These are phyloP conservation scores for Suillus weaverae DNA, from an alignment of 768 basidiomycete genomes.

Conservation along the genomic window DNA sequence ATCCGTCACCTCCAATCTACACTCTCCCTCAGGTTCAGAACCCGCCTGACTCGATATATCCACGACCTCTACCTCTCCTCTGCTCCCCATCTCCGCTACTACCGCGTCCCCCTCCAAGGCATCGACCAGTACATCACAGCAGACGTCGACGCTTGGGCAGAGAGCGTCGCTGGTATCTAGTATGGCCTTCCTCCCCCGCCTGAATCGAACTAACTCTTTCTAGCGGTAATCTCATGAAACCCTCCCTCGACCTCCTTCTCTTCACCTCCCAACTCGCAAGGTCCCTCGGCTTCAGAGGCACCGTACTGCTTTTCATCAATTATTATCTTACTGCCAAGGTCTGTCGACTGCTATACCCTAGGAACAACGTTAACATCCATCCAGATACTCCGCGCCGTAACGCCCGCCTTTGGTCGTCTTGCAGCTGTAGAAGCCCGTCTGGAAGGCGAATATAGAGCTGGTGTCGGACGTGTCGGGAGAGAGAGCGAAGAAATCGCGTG, in stretches of 20 bases:
- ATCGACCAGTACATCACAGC: conserved; percentile 93
- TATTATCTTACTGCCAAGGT: conserved; percentile 79
- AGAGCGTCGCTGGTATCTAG: conserved; percentile 85
- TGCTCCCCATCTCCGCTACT: conserved; percentile 69
- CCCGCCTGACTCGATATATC: conserved; percentile 85
- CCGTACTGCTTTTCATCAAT: conserved; percentile 73
- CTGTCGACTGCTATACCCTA: background rate
- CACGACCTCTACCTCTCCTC: conserved; percentile 90
- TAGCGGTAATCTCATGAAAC: conserved; percentile 93
- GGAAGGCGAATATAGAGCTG: conserved; percentile 89
- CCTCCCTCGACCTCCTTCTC: conserved; percentile 83
- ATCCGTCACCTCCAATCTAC: conserved; percentile 88
- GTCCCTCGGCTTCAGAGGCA: conserved; percentile 85
- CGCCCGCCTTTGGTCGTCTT: conserved; percentile 89
- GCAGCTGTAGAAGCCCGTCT: conserved; percentile 86
- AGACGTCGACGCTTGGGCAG: conserved; percentile 88
- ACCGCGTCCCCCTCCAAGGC: conserved; percentile 63
- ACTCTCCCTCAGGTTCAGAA: conserved; percentile 78
- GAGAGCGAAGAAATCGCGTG: conserved; percentile 93
- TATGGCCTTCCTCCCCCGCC: conserved; percentile 40
- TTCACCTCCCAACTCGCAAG: conserved; percentile 91
- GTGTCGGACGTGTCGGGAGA: conserved; percentile 80
- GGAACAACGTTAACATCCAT: background rate
- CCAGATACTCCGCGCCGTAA: conserved; percentile 75
- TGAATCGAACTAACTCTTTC: background rate